These are phyloP conservation scores for Aspergillus aculeatus DNA, from an alignment of 2,329 filamentous ascomycete genomes.

Conservation along the genomic window DNA sequence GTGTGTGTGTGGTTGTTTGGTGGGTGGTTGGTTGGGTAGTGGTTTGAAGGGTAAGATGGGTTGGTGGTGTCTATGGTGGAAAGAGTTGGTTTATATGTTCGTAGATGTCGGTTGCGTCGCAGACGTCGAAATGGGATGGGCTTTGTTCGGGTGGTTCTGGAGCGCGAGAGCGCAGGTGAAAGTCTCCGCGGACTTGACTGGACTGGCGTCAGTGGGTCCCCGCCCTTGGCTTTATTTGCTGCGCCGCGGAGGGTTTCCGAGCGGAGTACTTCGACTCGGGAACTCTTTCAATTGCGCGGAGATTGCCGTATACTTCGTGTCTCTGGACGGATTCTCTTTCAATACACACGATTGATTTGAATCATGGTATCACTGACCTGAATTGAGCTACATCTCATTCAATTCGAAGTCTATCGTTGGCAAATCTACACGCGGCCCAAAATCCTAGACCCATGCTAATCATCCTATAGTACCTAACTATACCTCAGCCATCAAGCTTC, in stretches of 20 bases:
- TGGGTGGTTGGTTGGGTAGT: no score
- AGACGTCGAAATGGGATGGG: no score
- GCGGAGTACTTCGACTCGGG: not conserved
- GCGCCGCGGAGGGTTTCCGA: not conserved
- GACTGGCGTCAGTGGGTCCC: not conserved
- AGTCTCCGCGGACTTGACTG: not conserved
- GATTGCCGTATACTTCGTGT: not conserved
- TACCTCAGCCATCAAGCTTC: not conserved
- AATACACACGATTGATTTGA: no score
- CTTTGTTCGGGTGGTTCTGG: not conserved
- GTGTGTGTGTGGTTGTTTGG: not conserved
- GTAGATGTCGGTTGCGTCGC: no score
- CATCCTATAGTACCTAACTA: not conserved
- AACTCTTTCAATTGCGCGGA: not conserved
- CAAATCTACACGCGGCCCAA: no score
- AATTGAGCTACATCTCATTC: no score
- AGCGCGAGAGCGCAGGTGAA: conserved; percentile 6
- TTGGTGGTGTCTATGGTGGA: not conserved
- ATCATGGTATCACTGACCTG: no score
- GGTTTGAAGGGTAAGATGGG: no score
- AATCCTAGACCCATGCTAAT: no score
- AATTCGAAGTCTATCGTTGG: no score
- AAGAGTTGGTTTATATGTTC: no score
- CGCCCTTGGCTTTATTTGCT: not conserved
- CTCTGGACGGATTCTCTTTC: no score